Percentiles rank a stretch among this genome's conserved stretches.
phyloP scores from a whole-genome alignment of 2,329 filamentous ascomycete species.

The Fusarium sororula region DNA sequence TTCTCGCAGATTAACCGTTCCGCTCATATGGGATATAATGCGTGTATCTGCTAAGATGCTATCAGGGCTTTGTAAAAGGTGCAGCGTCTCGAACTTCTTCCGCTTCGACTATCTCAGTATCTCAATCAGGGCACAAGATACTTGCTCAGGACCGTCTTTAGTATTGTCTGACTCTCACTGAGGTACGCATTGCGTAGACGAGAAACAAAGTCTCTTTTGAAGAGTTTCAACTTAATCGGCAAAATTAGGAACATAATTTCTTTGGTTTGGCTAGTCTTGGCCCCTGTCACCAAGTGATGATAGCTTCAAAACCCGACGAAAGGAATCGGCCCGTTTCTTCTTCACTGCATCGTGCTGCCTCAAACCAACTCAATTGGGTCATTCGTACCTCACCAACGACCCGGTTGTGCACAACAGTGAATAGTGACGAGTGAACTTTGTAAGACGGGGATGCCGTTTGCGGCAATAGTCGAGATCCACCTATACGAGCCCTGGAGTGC shows the following conservation, averaged over 20 bases:
- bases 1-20: too few species aligned
- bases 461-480: not conserved
- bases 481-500: not conserved
- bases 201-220: not conserved
- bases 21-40: not conserved
- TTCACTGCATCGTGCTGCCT: not conserved
- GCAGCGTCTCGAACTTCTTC: not conserved
- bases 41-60: not conserved
- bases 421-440: not conserved
- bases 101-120: not conserved
- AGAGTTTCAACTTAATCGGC: not conserved
- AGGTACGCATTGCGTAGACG: not conserved
- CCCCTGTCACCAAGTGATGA: not conserved
- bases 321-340: not conserved
- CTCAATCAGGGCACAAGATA: not conserved
- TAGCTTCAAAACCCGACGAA: not conserved
- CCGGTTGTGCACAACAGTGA: not conserved
- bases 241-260: not conserved
- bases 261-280: not conserved
- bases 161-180: not conserved
- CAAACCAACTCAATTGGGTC: too few species aligned
- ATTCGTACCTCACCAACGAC: not conserved
- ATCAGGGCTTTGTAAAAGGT: not conserved
- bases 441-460: not conserved
- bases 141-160: not conserved